Base-by-base conservation (phyloP, 1,284 basidiomycete genomes). In the Cryptococcus sp. region DNA sequence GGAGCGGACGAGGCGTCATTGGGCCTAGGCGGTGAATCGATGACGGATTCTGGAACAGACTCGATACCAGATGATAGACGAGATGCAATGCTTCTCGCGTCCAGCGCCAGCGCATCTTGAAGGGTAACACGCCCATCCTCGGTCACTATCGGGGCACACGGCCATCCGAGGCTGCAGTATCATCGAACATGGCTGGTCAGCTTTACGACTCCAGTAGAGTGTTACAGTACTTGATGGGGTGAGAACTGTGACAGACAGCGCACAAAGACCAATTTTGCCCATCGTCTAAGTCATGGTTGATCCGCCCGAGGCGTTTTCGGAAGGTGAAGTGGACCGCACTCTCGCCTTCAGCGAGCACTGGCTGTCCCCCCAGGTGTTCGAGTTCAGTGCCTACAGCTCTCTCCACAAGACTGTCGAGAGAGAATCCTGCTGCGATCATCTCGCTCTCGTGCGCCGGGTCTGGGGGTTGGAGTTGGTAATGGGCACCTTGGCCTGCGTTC, bases 51-150 rank as follows among this genome's bases (percentile, higher is more conserved):
- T 22, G 56, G 56, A 11, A 58, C 43, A 15, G 50, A 51, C 10
- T 58, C 56, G 15, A 58, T 27, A 16, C 56, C 56, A 2, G 56
- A 58, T 11, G 52, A 58, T 15, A 54, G 30, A 13, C 49, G 35
- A 15, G 39, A 27, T 15, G 52, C 17, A 22, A 39, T 39, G 41
- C 27, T 13, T 27, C 35, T 13, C 15, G 40, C 22, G 30, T 45
- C 42, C 42, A 11, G 16, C 42, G 8, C 42, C 42, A 11, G 16
- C 42, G 8, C 16, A 15, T n/a, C n/a, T 22, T 11, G 42, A n/a
- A 45, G 16, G n/a, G 7, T 22, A 19, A 4, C n/a, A 45, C 22
- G 42, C 16, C 30, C 13, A 35, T 8, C 13, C 2, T 8, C 10
- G 10, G 30, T 8, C 30, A 8, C 30, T 10, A 35, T 35, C 30